These are phyloP conservation scores for Immersiporthe knoxdaviesiana DNA, from an alignment of 2,329 filamentous ascomycete species.

Conservation along the genomic window DNA sequence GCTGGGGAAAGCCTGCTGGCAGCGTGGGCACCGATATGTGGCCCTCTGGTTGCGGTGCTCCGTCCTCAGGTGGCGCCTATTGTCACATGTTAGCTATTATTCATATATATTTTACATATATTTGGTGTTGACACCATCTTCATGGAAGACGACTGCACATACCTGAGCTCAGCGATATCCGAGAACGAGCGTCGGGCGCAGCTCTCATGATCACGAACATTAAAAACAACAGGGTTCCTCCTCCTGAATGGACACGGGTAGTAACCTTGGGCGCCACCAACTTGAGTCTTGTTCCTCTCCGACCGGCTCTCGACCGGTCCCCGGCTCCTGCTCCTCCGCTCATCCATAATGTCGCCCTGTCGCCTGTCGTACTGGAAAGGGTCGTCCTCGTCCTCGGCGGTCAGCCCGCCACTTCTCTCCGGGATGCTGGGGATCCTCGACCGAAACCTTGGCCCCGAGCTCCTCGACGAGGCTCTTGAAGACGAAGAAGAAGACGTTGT, in stretches of 20 bases:
- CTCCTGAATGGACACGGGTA: conserved; percentile 27
- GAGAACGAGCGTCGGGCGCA: conserved; percentile 25
- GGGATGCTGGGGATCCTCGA: conserved; percentile 6
- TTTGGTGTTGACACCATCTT: too few species aligned
- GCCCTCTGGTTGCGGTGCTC: conserved; percentile 16
- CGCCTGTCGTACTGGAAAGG: conserved; percentile 25
- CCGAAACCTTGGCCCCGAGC: not conserved
- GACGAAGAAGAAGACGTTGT: not conserved
- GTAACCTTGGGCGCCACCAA: conserved; percentile 1
- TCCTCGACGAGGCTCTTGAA: not conserved
- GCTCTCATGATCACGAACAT: conserved; percentile 27
- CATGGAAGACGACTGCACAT: not conserved
- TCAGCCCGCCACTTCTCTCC: not conserved
- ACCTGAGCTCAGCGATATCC: conserved; percentile 26
- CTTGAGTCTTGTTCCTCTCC: not conserved
- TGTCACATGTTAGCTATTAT: not conserved
- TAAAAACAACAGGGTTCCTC: conserved; percentile 26
- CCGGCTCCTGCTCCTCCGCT: conserved; percentile 11
- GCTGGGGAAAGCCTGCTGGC: conserved; percentile 19
- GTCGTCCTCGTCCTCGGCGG: conserved; percentile 19
- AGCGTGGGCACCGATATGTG: conserved; percentile 23
- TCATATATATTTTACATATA: too few species aligned
- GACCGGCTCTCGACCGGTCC: not conserved
- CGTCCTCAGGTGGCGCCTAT: conserved; percentile 21
- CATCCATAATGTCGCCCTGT: not conserved